These are phyloP conservation scores for Yamadazyma insecticola DNA, from an alignment of 805 yeast genomes.

Conservation along the genomic window DNA sequence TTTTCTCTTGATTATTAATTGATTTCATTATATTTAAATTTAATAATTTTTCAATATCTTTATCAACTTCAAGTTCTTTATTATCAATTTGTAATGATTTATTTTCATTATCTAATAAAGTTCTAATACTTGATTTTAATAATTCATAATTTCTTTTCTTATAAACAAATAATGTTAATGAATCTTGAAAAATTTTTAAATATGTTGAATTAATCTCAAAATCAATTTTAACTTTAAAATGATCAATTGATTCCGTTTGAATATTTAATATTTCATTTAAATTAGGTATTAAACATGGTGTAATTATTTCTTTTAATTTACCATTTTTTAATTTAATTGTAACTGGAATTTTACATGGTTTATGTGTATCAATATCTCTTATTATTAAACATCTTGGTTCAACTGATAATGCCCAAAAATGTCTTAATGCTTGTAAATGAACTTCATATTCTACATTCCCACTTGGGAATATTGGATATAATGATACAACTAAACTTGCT, in stretches of 20 bases:
- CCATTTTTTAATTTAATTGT: conserved; percentile 38
- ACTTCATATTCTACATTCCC: conserved; percentile 42
- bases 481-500: conserved; percentile 66
- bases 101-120: conserved; percentile 32
- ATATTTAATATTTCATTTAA: conserved; percentile 46
- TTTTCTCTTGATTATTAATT: conserved; percentile 24
- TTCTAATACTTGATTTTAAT: conserved; percentile 26
- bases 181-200: conserved; percentile 37
- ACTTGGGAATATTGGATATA: conserved; percentile 70
- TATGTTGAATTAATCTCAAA: conserved; percentile 38
- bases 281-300: conserved; percentile 73
- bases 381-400: conserved; percentile 78
- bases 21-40: conserved; percentile 18
- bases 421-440: conserved; percentile 79
- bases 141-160: conserved; percentile 40
- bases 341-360: conserved; percentile 48
- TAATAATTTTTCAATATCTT: conserved; percentile 20
- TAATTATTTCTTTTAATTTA: conserved; percentile 19
- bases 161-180: conserved; percentile 49
- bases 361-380: conserved; percentile 60
- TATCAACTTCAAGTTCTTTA: conserved; percentile 20
- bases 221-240: conserved; percentile 50
- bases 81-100: conserved; percentile 22
- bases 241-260: conserved; percentile 42
- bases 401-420: conserved; percentile 85